Conservation (phyloP, 352 stramenopile genomes). For the Bremia lactucae region DNA sequence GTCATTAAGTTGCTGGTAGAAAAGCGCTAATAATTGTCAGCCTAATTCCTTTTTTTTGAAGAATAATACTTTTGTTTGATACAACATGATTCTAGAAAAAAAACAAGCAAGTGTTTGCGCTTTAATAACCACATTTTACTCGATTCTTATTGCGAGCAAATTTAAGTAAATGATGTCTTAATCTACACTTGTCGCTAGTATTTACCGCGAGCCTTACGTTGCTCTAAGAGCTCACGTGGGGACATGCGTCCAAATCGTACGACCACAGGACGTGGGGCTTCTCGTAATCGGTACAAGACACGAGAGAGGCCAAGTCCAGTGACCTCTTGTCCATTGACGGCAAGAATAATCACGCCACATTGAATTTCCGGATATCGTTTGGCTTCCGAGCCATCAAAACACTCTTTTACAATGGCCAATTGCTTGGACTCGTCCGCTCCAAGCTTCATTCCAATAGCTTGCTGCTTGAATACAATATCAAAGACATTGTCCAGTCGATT, state of each 20-base stretch:
- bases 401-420: slow-evolving; percentile 78
- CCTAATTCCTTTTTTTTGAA: no score
- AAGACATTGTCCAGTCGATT: slow-evolving; percentile 72
- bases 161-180: no score
- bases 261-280: slow-evolving; percentile 67
- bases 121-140: no score
- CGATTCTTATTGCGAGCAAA: no score
- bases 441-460: slow-evolving; percentile 77
- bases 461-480: slow-evolving; percentile 81
- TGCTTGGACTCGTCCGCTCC: slow-evolving; percentile 52
- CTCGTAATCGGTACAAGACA: slow-evolving; percentile 64
- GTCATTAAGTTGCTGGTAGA: no score
- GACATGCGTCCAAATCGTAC: slow-evolving; percentile 70
- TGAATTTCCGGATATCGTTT: slow-evolving; percentile 70
- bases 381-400: slow-evolving; percentile 63
- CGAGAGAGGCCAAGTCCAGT: slow-evolving; percentile 55
- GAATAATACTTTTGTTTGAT: no score
- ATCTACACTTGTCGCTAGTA: no score
- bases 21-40: no score
- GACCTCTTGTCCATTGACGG: slow-evolving; percentile 73
- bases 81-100: no score
- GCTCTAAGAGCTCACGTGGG: slow-evolving; percentile 22
- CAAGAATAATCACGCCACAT: slow-evolving; percentile 69
- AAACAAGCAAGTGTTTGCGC: no score
- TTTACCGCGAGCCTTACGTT: slow-evolving; percentile 25